Evolutionary conservation across 2,329 filamentous ascomycete species (phyloP).

Genomic region (Rugonectria rugulosa): DNA sequence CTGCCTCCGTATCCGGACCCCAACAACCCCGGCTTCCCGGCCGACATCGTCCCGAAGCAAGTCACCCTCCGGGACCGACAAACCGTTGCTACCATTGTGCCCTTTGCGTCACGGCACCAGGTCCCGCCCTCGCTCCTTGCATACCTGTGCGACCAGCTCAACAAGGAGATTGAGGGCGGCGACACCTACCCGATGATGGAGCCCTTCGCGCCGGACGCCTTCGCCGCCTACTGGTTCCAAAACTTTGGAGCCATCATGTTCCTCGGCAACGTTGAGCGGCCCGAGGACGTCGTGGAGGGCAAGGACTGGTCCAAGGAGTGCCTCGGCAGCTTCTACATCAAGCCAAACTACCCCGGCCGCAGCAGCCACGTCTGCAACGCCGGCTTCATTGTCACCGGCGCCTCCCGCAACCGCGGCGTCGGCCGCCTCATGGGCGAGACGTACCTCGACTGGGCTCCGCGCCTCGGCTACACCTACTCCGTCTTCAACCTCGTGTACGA

Average conservation of each 20-base stretch:
- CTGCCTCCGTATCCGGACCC: conserved; percentile 70
- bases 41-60: conserved; percentile 74
- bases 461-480: conserved; percentile 87
- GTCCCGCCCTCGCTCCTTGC: conserved; percentile 78
- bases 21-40: conserved; percentile 68
- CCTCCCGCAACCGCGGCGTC: conserved; percentile 75
- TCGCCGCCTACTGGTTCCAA: conserved; percentile 88
- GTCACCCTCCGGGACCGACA: conserved; percentile 85
- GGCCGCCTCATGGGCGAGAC: conserved; percentile 79
- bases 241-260: conserved; percentile 91
- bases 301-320: conserved; percentile 83
- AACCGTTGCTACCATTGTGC: conserved; percentile 83
- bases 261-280: conserved; percentile 73
- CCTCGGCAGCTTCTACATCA: conserved; percentile 91
- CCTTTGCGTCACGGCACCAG: conserved; percentile 78
- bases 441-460: conserved; percentile 80
- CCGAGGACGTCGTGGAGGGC: conserved; percentile 64
- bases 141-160: conserved; percentile 84
- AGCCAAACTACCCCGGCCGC: conserved; percentile 90
- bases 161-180: conserved; percentile 89
- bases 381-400: conserved; percentile 78
- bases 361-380: conserved; percentile 93
- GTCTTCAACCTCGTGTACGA: conserved; percentile 96
- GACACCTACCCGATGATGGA: conserved; percentile 92
- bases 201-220: conserved; percentile 74